Conservation (phyloP, 345 rosid genomes). For the Acer saccharum region DNA sequence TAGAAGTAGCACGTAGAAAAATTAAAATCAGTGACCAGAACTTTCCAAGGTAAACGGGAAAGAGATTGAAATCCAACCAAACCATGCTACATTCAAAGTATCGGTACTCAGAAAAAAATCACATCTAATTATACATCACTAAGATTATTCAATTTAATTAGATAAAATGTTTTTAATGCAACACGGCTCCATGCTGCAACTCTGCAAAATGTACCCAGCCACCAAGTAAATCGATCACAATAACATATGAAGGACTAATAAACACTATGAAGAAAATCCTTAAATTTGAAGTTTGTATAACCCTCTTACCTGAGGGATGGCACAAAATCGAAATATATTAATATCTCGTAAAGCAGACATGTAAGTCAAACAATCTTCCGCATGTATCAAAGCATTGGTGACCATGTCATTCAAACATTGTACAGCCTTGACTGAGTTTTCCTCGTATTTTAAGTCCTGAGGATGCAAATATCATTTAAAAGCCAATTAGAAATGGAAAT, state of each 20-base stretch:
- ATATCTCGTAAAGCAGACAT: conserved; percentile 67
- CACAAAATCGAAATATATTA: conserved; percentile 85
- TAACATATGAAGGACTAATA: neutral
- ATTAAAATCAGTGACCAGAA: neutral
- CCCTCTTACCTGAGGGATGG: conserved; percentile 76
- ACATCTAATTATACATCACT: neutral
- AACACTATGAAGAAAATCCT: neutral
- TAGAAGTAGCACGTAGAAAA: neutral
- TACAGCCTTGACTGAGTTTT: conserved; percentile 80
- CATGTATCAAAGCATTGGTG: conserved; percentile 75
- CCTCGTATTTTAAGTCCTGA: conserved; percentile 86
- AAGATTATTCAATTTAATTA: conserved; percentile 4
- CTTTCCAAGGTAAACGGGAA: neutral
- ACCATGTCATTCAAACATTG: conserved; percentile 95
- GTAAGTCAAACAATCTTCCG: conserved; percentile 80
- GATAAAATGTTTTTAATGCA: neutral
- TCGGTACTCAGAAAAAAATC: neutral
- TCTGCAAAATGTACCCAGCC: neutral
- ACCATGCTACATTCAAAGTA: neutral
- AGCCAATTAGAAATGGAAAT: conserved; percentile 6
- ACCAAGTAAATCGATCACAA: neutral
- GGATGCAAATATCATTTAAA: conserved; percentile 8
- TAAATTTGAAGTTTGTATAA: neutral
- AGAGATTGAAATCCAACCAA: neutral
- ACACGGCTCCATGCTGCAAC: neutral